A percentile compares a stretch with the other conserved stretches of the same genome.
These are phyloP conservation scores for Flueggea neowawraea DNA, from an alignment of 441 rosid genomes.

Conservation along the genomic window DNA sequence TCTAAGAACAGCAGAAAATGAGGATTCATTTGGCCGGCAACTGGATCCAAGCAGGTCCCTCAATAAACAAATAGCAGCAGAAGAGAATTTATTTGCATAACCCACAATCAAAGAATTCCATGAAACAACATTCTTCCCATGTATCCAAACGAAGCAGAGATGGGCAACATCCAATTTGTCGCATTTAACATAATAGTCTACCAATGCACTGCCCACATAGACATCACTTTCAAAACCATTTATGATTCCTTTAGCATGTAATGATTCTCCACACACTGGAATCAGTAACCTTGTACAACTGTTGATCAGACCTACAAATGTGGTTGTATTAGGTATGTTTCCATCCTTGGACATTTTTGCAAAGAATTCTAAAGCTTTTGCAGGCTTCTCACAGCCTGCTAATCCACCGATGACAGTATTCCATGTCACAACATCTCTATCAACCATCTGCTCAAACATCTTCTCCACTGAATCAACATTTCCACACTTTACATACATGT, in stretches of 20 bases:
- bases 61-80: slow-evolving; percentile 35
- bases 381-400: slow-evolving; percentile 39
- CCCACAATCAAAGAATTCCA: slow-evolving; percentile 81
- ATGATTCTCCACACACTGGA: slow-evolving; percentile 36
- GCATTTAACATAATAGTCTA: slow-evolving; percentile 68
- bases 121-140: slow-evolving; percentile 59
- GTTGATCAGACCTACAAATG: slow-evolving; percentile 48
- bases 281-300: slow-evolving; percentile 37
- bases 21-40: slow-evolving; percentile 58
- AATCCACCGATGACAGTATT: slow-evolving; percentile 56
- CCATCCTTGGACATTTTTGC: slow-evolving; percentile 34
- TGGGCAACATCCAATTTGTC: slow-evolving; percentile 46
- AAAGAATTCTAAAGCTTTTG: slow-evolving; percentile 43
- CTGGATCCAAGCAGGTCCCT: slow-evolving; percentile 52
- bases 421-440: slow-evolving; percentile 66
- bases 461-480: slow-evolving; percentile 36
- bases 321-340: slow-evolving; percentile 40
- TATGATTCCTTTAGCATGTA: slow-evolving; percentile 55
- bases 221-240: slow-evolving; percentile 42
- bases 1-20: slow-evolving; percentile 64
- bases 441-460: slow-evolving; percentile 33
- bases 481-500: slow-evolving; percentile 55
- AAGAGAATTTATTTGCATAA: slow-evolving; percentile 40
- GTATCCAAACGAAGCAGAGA: slow-evolving; percentile 48
- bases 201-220: slow-evolving; percentile 60